Base-by-base conservation (phyloP, 2,329 filamentous ascomycete genomes). In the Calonectria fujianensis region DNA sequence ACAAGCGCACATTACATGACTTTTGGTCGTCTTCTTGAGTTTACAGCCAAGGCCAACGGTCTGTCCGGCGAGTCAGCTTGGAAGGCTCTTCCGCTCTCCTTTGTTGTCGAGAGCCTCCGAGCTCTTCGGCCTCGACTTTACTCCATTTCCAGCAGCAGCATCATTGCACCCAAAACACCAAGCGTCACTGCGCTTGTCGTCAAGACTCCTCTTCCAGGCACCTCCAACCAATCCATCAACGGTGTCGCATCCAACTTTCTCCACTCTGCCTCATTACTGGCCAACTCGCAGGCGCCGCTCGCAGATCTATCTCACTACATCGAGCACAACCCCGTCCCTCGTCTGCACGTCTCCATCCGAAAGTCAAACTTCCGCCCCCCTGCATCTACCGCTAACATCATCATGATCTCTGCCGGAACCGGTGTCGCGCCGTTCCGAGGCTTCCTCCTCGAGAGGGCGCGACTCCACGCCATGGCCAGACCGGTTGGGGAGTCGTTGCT, bases 101-200 rank as follows among this genome's bases (percentile, higher is more conserved):
- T 89, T 61, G 90, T 92, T 80, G 84, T 94, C 7, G 87, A 89
- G 66, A 89, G 89, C 79, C 86, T 93, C 0, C 89, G 90, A 1
- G 86, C 87, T 0, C 57, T 79, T 13, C 75, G 90, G 10, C 86
- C 91, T 14, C 89, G 91, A 5, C 90, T 91, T 74, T 93, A 93
- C 82, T 91, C 89, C 7, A 92, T 93, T 74, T 92, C 91, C 0
- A 91, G 89, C 1, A 92, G 90, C 13, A 86, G 85, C 16, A 83
- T 86, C 31, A 76, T 81, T 6, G 79, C 77, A 3, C 75, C 80
- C 3, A 75, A 76, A n/a, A 78, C 64, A 6, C 72, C 77, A 7
- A 72, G 77, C n/a, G 78, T 81, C 59, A 78, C 80, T 4, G 78
- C 76, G 7, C 76, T 76, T 6, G 71, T 78, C 3, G 75, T 75